Evolutionary conservation across 1,284 basidiomycete species (phyloP).

Genomic region (Phellinidium pouzarii): DNA sequence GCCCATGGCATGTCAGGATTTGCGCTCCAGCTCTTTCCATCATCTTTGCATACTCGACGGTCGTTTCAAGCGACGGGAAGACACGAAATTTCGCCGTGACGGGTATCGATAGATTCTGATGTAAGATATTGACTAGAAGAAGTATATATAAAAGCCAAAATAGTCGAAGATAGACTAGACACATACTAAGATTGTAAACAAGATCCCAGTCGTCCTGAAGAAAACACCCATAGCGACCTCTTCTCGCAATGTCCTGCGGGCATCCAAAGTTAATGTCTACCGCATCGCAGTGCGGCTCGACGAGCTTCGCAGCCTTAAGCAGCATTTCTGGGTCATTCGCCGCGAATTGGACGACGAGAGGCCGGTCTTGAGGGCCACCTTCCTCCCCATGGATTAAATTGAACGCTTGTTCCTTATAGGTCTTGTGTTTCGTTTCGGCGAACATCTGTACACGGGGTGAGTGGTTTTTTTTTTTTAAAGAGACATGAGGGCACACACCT

Average conservation of each 20-base stretch:
- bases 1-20: conserved; percentile 90
- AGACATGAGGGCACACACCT: conserved; percentile 34
- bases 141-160: not conserved
- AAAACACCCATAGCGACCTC: conserved; percentile 86
- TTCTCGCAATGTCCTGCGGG: conserved; percentile 90
- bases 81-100: conserved; percentile 96
- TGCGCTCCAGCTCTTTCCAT: conserved; percentile 93
- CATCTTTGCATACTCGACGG: conserved; percentile 91
- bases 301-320: conserved; percentile 65
- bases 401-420: conserved; percentile 15
- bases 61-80: conserved; percentile 81
- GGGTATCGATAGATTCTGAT: conserved; percentile 78
- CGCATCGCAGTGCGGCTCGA: conserved; percentile 80
- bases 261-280: conserved; percentile 96
- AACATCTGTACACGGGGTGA: conserved; percentile 12
- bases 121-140: conserved; percentile 70
- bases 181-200: conserved; percentile 73
- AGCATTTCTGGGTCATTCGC: conserved; percentile 82
- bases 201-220: conserved; percentile 94
- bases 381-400: conserved; percentile 16
- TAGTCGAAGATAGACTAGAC: not conserved
- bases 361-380: conserved; percentile 57
- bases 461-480: not conserved
- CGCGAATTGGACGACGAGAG: conserved; percentile 91
- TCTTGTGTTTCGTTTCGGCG: conserved; percentile 10